Evolutionary conservation across 2,329 filamentous ascomycete genomes (phyloP).

Genomic region (Aspergillus sclerotialis): DNA sequence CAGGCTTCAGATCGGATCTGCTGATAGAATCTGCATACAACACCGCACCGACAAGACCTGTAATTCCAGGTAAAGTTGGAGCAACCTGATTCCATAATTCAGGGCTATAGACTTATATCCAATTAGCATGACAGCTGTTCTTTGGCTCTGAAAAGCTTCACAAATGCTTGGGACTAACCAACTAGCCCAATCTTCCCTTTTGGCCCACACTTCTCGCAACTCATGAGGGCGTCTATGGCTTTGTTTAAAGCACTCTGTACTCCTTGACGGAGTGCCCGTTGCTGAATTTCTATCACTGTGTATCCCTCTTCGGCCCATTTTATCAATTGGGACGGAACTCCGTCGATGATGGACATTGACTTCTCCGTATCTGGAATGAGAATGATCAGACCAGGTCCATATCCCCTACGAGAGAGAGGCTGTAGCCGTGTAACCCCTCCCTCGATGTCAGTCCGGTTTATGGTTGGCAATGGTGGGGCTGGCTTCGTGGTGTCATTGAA

Average conservation of each 20-base stretch:
- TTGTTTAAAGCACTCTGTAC: slow-evolving; percentile 8
- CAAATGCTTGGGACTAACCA: too few relatives aligned
- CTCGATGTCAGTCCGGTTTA: slow-evolving; percentile 1
- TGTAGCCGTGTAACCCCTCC: slow-evolving; percentile 29
- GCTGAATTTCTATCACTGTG: slow-evolving; percentile 47
- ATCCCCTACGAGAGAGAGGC: slow-evolving; percentile 39
- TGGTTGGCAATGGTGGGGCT: slow-evolving; percentile 1
- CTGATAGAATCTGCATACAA: too few relatives aligned
- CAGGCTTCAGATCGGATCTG: too few relatives aligned
- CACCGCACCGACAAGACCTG: too few relatives aligned
- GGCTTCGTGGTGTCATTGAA: not conserved
- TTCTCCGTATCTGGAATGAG: slow-evolving; percentile 28
- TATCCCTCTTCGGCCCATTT: slow-evolving; percentile 67
- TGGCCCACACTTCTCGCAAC: slow-evolving; percentile 14
- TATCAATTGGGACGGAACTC: slow-evolving; percentile 47
- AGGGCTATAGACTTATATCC: too few relatives aligned
- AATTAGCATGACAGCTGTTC: too few relatives aligned
- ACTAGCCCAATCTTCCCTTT: too few relatives aligned
- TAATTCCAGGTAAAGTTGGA: too few relatives aligned
- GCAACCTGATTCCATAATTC: too few relatives aligned
- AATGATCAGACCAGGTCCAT: slow-evolving; percentile 40
- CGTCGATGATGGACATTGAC: slow-evolving; percentile 23
- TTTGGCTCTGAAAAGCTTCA: too few relatives aligned
- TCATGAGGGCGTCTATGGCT: slow-evolving; percentile 6
- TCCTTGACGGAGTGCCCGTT: not conserved